phyloP scores from a whole-genome alignment of 169 alveolate species.

The Cryptosporidium parvum region DNA sequence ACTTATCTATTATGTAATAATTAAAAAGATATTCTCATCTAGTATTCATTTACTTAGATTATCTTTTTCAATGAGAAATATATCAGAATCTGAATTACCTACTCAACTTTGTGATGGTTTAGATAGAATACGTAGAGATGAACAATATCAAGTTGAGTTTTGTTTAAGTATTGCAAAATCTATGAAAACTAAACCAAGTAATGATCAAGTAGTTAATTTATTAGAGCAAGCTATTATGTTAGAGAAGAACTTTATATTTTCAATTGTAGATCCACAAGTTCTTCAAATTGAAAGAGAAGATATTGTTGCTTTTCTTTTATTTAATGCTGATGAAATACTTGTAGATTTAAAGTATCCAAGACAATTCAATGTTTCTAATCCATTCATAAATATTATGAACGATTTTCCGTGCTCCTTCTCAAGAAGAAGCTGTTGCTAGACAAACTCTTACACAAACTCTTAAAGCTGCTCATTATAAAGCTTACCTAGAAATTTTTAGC shows the following conservation, averaged over 20 bases:
- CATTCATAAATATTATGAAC: constrained; percentile 51
- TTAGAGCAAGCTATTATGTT: constrained; percentile 78
- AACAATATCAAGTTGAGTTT: constrained; percentile 80
- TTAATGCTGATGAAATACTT: constrained; percentile 78
- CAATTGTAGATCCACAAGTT: constrained; percentile 73
- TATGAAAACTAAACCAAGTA: constrained; percentile 79
- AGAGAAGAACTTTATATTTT: constrained; percentile 79
- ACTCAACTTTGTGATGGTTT: constrained; percentile 78
- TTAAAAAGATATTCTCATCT: constrained; percentile 62
- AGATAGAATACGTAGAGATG: constrained; percentile 82
- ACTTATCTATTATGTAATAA: constrained; percentile 36
- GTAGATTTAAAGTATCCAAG: constrained; percentile 78
- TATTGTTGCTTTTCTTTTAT: constrained; percentile 78
- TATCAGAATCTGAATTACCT: neutral
- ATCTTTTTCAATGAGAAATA: neutral
- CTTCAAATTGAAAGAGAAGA: constrained; percentile 79
- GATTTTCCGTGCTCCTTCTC: constrained; percentile 75
- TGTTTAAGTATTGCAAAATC: constrained; percentile 81
- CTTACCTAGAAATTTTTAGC: constrained; percentile 63
- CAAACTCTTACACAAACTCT: constrained; percentile 73
- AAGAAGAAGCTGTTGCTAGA: constrained; percentile 72
- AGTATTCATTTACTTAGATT: constrained; percentile 32
- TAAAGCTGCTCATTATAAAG: constrained; percentile 48
- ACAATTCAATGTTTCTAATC: constrained; percentile 78
- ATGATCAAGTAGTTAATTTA: constrained; percentile 78